A percentile compares a stretch with the other conserved stretches of the same genome.
Conservation (phyloP, 2,329 filamentous ascomycete species). For the Phoma sp. region DNA sequence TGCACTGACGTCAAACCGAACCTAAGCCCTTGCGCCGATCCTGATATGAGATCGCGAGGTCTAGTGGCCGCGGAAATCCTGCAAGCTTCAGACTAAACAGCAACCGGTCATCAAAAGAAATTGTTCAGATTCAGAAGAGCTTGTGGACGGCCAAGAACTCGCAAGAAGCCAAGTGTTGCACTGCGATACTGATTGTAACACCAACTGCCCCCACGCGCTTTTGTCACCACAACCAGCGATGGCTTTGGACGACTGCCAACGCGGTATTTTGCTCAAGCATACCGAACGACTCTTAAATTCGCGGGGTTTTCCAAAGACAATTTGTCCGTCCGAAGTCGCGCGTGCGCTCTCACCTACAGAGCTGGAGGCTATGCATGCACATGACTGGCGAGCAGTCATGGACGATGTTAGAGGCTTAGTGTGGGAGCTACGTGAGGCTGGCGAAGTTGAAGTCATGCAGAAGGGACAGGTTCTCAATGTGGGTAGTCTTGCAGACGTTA, state of each 20-base stretch:
- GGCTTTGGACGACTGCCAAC: conserved; percentile 27
- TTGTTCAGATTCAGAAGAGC: not conserved
- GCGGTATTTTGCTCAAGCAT: conserved; percentile 21
- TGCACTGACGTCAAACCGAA: conserved; percentile 29
- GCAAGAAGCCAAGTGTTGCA: conserved; percentile 12
- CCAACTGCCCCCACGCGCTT: not conserved
- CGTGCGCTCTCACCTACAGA: conserved; percentile 52
- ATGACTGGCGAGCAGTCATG: conserved; percentile 57
- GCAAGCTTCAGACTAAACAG: not conserved
- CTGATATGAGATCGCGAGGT: conserved; percentile 10
- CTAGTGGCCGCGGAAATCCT: conserved; percentile 20
- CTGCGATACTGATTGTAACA: conserved; percentile 2
- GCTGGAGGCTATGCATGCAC: conserved; percentile 34
- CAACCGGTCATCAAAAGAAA: not conserved
- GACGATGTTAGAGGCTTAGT: conserved; percentile 49
- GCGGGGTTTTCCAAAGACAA: conserved; percentile 55
- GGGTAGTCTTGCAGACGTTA: conserved; percentile 46
- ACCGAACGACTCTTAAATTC: conserved; percentile 37
- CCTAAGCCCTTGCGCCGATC: conserved; percentile 30
- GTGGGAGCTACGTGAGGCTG: conserved; percentile 50
- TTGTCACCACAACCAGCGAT: conserved; percentile 25
- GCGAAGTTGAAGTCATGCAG: conserved; percentile 57
- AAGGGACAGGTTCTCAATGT: conserved; percentile 51
- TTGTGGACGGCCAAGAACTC: conserved; percentile 1
- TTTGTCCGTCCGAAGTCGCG: conserved; percentile 60